Conservation (phyloP, 1,284 basidiomycete species). For the Lentinula novae-zelandiae region DNA sequence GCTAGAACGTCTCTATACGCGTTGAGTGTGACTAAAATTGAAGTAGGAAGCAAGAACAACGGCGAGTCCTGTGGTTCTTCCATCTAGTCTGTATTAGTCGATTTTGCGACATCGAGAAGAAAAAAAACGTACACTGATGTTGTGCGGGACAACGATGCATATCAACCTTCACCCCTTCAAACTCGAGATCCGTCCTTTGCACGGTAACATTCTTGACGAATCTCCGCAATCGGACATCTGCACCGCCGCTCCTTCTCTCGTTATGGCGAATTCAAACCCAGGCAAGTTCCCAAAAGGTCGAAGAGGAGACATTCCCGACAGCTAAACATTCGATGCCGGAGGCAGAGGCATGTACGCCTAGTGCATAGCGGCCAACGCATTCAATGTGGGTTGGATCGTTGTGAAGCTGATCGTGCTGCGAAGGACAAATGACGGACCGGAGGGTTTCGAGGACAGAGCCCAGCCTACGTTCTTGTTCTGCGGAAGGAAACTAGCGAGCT, state of each 20-base stretch:
- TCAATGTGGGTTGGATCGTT: constrained; percentile 16
- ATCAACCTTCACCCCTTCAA: constrained; percentile 18
- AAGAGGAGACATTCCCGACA: constrained; percentile 20
- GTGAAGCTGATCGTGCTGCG: not conserved
- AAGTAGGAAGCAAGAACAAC: constrained; percentile 16
- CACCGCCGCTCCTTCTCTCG: not conserved
- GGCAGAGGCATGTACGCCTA: constrained; percentile 15
- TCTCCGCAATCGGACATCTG: constrained; percentile 11
- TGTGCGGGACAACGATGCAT: constrained; percentile 21
- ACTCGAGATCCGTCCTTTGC: constrained; percentile 20
- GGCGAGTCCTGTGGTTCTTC: constrained; percentile 2
- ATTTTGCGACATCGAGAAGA: not conserved
- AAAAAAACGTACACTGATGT: constrained; percentile 9
- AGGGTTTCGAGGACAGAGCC: constrained; percentile 4
- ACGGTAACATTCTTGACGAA: constrained; percentile 21
- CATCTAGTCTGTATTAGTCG: not conserved
- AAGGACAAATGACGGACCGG: not conserved
- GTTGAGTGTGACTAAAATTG: constrained; percentile 17
- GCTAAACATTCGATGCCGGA: constrained; percentile 21
- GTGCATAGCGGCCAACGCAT: constrained; percentile 19
- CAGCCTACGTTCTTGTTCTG: constrained; percentile 8
- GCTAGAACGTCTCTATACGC: constrained; percentile 17
- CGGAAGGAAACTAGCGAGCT: constrained; percentile 5
- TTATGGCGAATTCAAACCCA: constrained; percentile 5
- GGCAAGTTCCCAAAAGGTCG: constrained; percentile 19